Percentiles rank a stretch among this genome's conserved stretches.
Conservation (phyloP, 2,329 filamentous ascomycete genomes). For the Emmonsia crescens region DNA sequence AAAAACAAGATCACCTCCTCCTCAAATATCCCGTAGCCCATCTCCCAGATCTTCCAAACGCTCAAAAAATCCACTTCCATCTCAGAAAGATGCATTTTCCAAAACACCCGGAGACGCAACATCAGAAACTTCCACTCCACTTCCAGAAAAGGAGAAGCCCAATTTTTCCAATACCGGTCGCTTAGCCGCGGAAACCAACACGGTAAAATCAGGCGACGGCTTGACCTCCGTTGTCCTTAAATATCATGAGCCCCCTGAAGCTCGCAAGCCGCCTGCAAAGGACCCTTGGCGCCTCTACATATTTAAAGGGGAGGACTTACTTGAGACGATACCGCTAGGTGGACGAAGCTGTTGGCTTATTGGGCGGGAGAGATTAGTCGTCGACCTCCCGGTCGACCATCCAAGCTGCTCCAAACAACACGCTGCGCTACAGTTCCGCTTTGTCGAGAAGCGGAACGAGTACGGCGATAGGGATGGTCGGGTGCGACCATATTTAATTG, state of each 20-base stretch:
- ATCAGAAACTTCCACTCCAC: constrained; percentile 20
- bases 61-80: constrained; percentile 33
- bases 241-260: constrained; percentile 91
- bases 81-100: constrained; percentile 36
- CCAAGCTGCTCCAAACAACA: constrained; percentile 93
- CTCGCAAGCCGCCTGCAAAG: constrained; percentile 69
- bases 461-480: constrained; percentile 71
- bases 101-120: constrained; percentile 19
- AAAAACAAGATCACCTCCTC: constrained; percentile 10
- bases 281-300: constrained; percentile 84
- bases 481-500: constrained; percentile 81
- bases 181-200: constrained; percentile 80
- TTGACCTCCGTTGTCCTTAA: constrained; percentile 66
- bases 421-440: constrained; percentile 85
- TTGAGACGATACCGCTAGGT: constrained; percentile 71
- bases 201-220: constrained; percentile 50
- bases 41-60: constrained; percentile 21
- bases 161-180: constrained; percentile 74
- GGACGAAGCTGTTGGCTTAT: constrained; percentile 81
- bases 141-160: constrained; percentile 58
- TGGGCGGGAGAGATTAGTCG: constrained; percentile 68
- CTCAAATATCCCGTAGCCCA: constrained; percentile 15
- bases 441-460: constrained; percentile 72
- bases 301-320: constrained; percentile 71
- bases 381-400: constrained; percentile 76